These are phyloP conservation scores for Ilyonectria robusta DNA, from an alignment of 2,329 filamentous ascomycete species.

Conservation along the genomic window DNA sequence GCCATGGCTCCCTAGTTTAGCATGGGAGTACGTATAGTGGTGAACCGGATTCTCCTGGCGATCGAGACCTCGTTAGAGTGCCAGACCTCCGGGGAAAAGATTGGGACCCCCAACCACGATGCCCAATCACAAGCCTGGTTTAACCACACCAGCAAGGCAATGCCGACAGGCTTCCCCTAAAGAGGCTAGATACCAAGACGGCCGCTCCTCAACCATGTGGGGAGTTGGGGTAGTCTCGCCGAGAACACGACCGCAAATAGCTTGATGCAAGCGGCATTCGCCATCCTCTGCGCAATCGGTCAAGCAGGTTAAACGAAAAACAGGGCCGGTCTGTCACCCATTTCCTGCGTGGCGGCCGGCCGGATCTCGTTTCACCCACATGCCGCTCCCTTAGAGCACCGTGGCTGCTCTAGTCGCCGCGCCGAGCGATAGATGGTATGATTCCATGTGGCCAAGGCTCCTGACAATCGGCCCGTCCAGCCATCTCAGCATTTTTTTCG, in stretches of 20 bases:
- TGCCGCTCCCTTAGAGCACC: background rate
- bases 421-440: background rate
- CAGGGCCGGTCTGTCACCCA: background rate
- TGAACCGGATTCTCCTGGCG: background rate
- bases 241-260: slow-evolving; percentile 18
- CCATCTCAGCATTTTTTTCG: background rate
- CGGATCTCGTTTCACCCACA: background rate
- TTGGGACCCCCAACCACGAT: background rate
- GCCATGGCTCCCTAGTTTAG: background rate
- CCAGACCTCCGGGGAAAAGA: background rate
- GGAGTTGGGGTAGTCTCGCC: slow-evolving; percentile 16
- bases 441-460: slow-evolving; percentile 7
- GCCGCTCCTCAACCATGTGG: slow-evolving; percentile 2
- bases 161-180: background rate
- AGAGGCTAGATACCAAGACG: background rate
- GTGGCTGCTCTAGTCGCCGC: background rate
- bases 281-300: slow-evolving; percentile 24
- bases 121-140: background rate
- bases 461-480: slow-evolving; percentile 30
- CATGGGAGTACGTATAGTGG: no score
- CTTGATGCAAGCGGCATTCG: background rate
- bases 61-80: background rate
- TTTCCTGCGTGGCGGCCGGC: background rate
- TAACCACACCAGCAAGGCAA: background rate
- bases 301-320: slow-evolving; percentile 7